Conservation (phyloP, 352 stramenopile species). For the Pythium rhizo-oryzae region DNA sequence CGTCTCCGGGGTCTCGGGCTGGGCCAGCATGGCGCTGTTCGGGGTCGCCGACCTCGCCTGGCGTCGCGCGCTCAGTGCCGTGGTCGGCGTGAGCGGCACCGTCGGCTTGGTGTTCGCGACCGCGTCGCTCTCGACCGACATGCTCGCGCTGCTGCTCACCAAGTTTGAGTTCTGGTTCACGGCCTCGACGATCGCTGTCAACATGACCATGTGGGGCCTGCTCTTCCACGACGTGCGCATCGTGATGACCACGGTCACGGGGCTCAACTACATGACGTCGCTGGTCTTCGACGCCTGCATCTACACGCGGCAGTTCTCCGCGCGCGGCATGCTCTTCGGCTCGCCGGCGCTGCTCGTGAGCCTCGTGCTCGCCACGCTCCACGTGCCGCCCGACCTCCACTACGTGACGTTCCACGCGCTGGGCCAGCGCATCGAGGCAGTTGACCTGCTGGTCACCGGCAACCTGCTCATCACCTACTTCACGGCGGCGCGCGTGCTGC, state of each 20-base stretch:
- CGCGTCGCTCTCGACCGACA: constrained; percentile 7
- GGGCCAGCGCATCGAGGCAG: neutral
- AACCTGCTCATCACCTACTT: constrained; percentile 2
- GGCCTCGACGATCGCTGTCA: neutral
- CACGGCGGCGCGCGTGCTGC: neutral
- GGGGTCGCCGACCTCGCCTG: no score
- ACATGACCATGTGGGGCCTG: neutral
- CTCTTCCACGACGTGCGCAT: constrained; percentile 5
- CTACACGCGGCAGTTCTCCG: neutral
- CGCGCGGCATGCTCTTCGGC: neutral
- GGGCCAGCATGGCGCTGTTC: neutral
- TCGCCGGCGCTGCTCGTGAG: neutral
- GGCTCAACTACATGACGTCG: neutral
- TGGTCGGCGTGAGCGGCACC: neutral
- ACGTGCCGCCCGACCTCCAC: neutral
- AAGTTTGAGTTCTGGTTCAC: constrained; percentile 15
- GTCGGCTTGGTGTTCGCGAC: neutral
- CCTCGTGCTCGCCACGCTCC: neutral
- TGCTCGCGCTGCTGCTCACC: neutral
- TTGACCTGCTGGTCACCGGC: constrained; percentile 2
- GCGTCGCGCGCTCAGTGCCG: no score
- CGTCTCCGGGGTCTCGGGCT: no score
- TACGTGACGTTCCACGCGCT: neutral
- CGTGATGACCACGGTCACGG: neutral
- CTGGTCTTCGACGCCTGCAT: constrained; percentile 7